A percentile compares a stretch with the other conserved stretches of the same genome.
Evolutionary conservation across 1,284 basidiomycete genomes (phyloP).

Genomic region (Mycosarcoma maydis): DNA sequence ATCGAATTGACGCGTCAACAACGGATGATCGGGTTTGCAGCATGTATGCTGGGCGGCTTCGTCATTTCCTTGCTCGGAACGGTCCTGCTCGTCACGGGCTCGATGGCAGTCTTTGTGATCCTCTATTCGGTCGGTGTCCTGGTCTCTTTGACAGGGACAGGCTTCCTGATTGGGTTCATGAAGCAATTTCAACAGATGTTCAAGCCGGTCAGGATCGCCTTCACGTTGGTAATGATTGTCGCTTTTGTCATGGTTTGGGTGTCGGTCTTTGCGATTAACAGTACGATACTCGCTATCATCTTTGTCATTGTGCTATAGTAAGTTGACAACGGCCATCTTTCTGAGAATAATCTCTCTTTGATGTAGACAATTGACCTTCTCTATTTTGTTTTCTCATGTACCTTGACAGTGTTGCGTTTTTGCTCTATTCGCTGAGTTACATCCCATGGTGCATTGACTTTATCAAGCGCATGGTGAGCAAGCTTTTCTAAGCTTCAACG

Average conservation of each 20-base stretch:
- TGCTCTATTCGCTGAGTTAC: constrained; percentile 50
- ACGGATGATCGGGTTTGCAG: constrained; percentile 56
- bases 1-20: constrained; percentile 60
- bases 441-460: constrained; percentile 55
- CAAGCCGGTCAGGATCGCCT: constrained; percentile 86
- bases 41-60: constrained; percentile 69
- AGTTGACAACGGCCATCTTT: constrained; percentile 1
- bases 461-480: constrained; percentile 54
- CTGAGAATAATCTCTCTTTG: too few species aligned
- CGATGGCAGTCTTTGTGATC: constrained; percentile 79
- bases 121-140: constrained; percentile 85
- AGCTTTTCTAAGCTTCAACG: constrained; percentile 32
- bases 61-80: constrained; percentile 80
- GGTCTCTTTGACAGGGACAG: constrained; percentile 77
- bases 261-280: constrained; percentile 54
- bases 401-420: constrained; percentile 32
- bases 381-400: neutral
- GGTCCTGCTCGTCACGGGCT: constrained; percentile 79
- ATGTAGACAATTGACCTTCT: neutral
- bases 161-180: constrained; percentile 55
- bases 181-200: constrained; percentile 77
- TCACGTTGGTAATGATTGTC: constrained; percentile 80
- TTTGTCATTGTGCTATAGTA: constrained; percentile 61
- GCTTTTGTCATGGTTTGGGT: constrained; percentile 62
- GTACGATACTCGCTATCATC: constrained; percentile 51